Percentiles rank a stretch among this genome's conserved stretches.
These are phyloP conservation scores for Juncus effusus DNA, from an alignment of 176 grass and related monocot genomes.

Conservation along the genomic window DNA sequence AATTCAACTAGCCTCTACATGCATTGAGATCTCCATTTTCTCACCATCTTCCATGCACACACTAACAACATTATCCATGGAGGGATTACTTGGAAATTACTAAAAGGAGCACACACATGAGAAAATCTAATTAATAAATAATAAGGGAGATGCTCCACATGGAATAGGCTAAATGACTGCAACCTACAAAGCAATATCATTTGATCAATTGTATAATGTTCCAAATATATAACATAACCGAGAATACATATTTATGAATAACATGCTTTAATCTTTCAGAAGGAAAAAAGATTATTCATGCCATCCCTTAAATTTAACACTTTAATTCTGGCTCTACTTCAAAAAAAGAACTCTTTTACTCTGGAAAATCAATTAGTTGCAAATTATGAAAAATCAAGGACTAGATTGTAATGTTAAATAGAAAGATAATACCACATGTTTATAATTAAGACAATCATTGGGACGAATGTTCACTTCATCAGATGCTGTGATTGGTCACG, in stretches of 20 bases:
- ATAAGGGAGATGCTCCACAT: not conserved
- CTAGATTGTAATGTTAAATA: conserved; percentile 14
- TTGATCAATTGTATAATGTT: too few relatives aligned
- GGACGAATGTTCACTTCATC: conserved; percentile 7
- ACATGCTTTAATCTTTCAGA: too few relatives aligned
- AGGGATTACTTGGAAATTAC: conserved; percentile 16
- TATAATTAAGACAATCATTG: conserved; percentile 13
- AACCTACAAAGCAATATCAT: too few relatives aligned
- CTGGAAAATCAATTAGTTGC: not conserved
- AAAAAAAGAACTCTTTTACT: too few relatives aligned
- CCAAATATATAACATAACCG: too few relatives aligned
- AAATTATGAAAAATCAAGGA: conserved; percentile 6
- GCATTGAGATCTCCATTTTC: conserved; percentile 25
- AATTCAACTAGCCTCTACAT: not conserved
- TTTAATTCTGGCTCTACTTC: too few relatives aligned
- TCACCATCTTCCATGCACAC: conserved; percentile 8
- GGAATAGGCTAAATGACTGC: not conserved
- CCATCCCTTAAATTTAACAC: too few relatives aligned
- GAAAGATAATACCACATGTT: not conserved
- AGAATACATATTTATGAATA: too few relatives aligned
- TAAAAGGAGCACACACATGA: conserved; percentile 16
- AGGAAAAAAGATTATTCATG: too few relatives aligned
- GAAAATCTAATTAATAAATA: not conserved
- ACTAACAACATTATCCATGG: conserved; percentile 9
- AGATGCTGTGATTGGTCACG: conserved; percentile 13